These are phyloP conservation scores for Leptographium lundbergii DNA, from an alignment of 2,329 filamentous ascomycete genomes.

Conservation along the genomic window DNA sequence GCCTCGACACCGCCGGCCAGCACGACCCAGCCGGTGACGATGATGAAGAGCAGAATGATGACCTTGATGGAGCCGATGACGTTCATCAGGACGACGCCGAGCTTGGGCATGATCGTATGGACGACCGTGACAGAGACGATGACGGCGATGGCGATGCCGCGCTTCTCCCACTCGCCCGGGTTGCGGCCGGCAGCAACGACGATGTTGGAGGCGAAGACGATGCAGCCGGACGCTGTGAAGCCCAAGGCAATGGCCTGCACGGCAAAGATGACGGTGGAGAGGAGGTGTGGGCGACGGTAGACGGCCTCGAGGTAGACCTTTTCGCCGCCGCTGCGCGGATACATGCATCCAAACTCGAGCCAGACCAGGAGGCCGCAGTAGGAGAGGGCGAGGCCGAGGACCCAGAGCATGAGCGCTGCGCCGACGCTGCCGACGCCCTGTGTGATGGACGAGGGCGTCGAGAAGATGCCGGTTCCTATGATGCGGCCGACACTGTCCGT, in stretches of 20 bases:
- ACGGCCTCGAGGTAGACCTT: slow-evolving; percentile 56
- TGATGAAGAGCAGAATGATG: slow-evolving; percentile 44
- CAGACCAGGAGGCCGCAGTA: slow-evolving; percentile 48
- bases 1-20: slow-evolving; percentile 34
- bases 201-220: slow-evolving; percentile 22
- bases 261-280: slow-evolving; percentile 46
- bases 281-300: slow-evolving; percentile 43
- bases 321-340: slow-evolving; percentile 49
- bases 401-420: slow-evolving; percentile 25
- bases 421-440: slow-evolving; percentile 39
- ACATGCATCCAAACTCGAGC: slow-evolving; percentile 50
- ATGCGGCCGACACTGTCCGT: slow-evolving; percentile 11
- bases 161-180: slow-evolving; percentile 41
- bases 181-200: slow-evolving; percentile 35
- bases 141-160: slow-evolving; percentile 41
- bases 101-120: slow-evolving; percentile 40
- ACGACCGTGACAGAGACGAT: slow-evolving; percentile 41
- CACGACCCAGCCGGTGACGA: slow-evolving; percentile 46
- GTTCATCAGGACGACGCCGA: slow-evolving; percentile 47
- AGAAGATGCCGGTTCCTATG: slow-evolving; percentile 31
- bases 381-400: slow-evolving; percentile 31
- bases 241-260: slow-evolving; percentile 17
- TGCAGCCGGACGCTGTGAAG: slow-evolving; percentile 12
- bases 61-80: slow-evolving; percentile 49
- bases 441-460: slow-evolving; percentile 40